A percentile compares a stretch with the other conserved stretches of the same genome.
Conservation (phyloP, 768 basidiomycete species). For the Suillus variegatus region DNA sequence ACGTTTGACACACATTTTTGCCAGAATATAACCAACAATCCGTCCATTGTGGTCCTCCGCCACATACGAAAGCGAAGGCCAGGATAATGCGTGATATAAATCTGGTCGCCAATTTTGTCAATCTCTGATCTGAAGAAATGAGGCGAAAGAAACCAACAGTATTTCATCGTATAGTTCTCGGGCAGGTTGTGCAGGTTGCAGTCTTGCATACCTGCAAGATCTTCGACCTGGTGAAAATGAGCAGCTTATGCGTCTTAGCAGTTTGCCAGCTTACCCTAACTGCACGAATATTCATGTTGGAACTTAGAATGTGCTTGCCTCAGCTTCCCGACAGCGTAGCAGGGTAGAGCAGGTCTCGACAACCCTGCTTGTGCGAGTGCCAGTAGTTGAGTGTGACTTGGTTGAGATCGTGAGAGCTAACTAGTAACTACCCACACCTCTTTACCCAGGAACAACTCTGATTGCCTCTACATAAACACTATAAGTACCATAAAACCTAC, state of each 20-base stretch:
- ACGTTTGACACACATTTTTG: slow-evolving; percentile 72
- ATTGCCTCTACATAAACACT: slow-evolving; percentile 2
- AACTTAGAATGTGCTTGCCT: neutral
- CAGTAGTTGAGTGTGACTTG: neutral
- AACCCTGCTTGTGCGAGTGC: neutral
- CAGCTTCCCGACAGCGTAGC: slow-evolving; percentile 1
- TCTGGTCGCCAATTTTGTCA: slow-evolving; percentile 44
- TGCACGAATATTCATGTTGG: slow-evolving; percentile 30
- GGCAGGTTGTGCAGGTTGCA: slow-evolving; percentile 92
- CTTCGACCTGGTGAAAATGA: slow-evolving; percentile 63
- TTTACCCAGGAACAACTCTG: neutral
- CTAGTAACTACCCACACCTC: neutral
- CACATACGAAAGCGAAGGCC: slow-evolving; percentile 93
- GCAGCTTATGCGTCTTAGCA: slow-evolving; percentile 1
- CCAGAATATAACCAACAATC: slow-evolving; percentile 94
- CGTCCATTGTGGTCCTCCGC: slow-evolving; percentile 88
- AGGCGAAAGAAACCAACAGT: slow-evolving; percentile 48
- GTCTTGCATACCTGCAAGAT: slow-evolving; percentile 91
- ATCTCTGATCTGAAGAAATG: neutral
- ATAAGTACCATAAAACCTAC: slow-evolving; percentile 5
- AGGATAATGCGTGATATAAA: slow-evolving; percentile 87
- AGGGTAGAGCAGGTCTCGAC: neutral
- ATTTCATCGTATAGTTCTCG: slow-evolving; percentile 86
- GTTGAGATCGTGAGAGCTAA: slow-evolving; percentile 2
- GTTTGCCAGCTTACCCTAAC: slow-evolving; percentile 24